phyloP scores from a whole-genome alignment of 2,329 filamentous ascomycete species.

The Aspergillus clavatus region DNA sequence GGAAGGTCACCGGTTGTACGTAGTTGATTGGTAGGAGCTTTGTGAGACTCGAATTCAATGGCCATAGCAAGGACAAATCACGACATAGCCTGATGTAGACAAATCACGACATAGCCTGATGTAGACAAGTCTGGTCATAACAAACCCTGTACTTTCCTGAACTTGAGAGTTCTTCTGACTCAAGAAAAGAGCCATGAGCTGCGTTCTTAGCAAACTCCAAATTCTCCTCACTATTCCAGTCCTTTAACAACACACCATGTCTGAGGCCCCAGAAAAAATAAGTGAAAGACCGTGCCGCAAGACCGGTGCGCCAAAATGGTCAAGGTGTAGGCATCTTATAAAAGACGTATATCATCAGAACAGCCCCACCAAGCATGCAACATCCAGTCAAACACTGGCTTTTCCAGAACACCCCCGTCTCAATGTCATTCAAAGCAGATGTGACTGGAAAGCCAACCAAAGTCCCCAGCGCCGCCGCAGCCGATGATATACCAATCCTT shows the following conservation, averaged over 20 bases:
- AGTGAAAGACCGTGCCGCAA: not conserved
- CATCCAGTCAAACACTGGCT: slow-evolving; percentile 2
- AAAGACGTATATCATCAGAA: slow-evolving; percentile 3
- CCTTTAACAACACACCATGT: not conserved
- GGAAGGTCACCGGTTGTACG: too few species aligned
- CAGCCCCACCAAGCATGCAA: slow-evolving; percentile 2
- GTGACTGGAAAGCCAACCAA: slow-evolving; percentile 3
- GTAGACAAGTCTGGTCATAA: too few species aligned
- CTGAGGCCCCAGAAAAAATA: not conserved
- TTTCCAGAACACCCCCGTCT: slow-evolving; percentile 1
- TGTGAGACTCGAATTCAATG: too few species aligned
- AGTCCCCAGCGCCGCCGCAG: slow-evolving; percentile 2
- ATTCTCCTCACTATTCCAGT: too few species aligned
- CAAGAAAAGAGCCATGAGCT: too few species aligned
- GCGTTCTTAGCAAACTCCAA: too few species aligned
- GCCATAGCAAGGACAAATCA: too few species aligned
- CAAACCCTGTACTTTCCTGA: too few species aligned
- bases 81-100: too few species aligned
- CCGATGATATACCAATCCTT: slow-evolving; percentile 4
- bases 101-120: too few species aligned
- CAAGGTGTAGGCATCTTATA: slow-evolving; percentile 3
- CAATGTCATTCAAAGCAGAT: slow-evolving; percentile 4
- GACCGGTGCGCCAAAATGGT: not conserved
- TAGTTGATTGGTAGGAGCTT: too few species aligned
- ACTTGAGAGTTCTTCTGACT: too few species aligned